Conservation (phyloP, 306 rosid species). For the Purshia tridentata region DNA sequence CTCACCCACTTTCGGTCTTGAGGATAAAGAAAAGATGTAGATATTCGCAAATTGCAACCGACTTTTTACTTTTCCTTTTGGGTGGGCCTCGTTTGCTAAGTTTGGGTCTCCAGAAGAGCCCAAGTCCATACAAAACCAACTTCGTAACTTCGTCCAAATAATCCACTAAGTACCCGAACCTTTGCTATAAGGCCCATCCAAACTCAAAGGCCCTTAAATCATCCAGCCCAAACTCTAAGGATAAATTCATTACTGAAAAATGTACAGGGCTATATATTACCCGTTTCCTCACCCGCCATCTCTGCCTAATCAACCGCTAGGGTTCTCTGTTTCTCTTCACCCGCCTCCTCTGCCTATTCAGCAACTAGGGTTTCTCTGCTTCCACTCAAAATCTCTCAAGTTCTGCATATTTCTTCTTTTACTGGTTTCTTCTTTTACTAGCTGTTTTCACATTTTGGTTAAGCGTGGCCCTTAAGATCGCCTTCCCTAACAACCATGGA, state of each 20-base stretch:
- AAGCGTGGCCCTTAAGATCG: constrained; percentile 96
- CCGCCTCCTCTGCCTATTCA: not conserved
- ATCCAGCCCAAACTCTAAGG: not conserved
- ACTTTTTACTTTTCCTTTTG: too few relatives aligned
- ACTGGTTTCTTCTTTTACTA: not conserved
- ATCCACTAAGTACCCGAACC: too few relatives aligned
- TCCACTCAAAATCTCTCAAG: not conserved
- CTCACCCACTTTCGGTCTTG: too few relatives aligned
- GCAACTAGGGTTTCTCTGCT: not conserved
- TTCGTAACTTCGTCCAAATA: too few relatives aligned
- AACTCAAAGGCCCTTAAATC: not conserved
- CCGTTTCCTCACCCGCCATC: not conserved
- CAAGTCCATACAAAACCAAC: too few relatives aligned
- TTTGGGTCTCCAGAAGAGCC: too few relatives aligned
- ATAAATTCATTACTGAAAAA: not conserved
- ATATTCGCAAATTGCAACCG: too few relatives aligned
- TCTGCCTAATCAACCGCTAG: not conserved
- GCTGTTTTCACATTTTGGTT: not conserved
- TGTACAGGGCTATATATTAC: not conserved
- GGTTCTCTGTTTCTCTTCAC: not conserved
- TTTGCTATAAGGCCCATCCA: too few relatives aligned
- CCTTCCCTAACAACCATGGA: constrained; percentile 65
- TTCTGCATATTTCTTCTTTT: not conserved
- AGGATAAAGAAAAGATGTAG: too few relatives aligned
- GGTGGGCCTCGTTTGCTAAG: too few relatives aligned